Evolutionary conservation across 495 filamentous ascomycete genomes (phyloP), one percentile per base, ranked within the genome.

Genomic region (Aspergillus biplanus): DNA sequence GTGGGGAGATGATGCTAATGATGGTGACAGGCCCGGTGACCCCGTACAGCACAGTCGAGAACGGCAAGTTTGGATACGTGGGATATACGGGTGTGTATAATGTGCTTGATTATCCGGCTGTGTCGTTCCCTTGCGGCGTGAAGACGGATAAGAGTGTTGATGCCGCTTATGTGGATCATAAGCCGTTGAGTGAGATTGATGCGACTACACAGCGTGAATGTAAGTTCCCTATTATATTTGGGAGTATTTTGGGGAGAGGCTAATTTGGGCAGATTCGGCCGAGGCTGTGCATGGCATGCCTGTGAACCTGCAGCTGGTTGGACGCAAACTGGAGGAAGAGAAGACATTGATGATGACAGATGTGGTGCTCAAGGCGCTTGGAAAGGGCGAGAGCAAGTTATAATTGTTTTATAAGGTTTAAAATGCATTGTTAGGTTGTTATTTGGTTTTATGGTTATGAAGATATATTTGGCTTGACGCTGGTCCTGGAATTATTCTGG

Each of bases 61-160:
- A 56, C 33, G 59, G 59, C 31, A 62, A 62, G 33, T 62, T 62
- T 32, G 59, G 34, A 9, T 62, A 62, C 18, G 59, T 62, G 2
- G 59, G 59, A 7, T 62, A 62, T 31, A 62, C 59, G 5, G 59
- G 59, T 12, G 59, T 56, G 7, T 62, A 56, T 42, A 62, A 62
- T 15, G 52, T 62, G 15, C 59, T 62, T 1, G 59, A 62, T 33
- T 62, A 62, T 8, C 59, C 59, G 0, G 59, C 52, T 15, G 59
- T 62, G 4, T 62, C 59, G n/a, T 62, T 62, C 52, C 59, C 59
- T 1, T 62, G 59, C 15, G 59, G 59, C 4, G 52, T 62, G 13
- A 49, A 34, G 8, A 47, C 59, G 4, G 59, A 62, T 16, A 49
- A 56, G 59, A 37, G 15, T 8, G 7, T 62, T 12, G 59, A 62